Percentiles rank a stretch among this genome's conserved stretches.
Conservation (phyloP, 2,329 filamentous ascomycete species). For the Dryadomyces quercus-mongolicae region DNA sequence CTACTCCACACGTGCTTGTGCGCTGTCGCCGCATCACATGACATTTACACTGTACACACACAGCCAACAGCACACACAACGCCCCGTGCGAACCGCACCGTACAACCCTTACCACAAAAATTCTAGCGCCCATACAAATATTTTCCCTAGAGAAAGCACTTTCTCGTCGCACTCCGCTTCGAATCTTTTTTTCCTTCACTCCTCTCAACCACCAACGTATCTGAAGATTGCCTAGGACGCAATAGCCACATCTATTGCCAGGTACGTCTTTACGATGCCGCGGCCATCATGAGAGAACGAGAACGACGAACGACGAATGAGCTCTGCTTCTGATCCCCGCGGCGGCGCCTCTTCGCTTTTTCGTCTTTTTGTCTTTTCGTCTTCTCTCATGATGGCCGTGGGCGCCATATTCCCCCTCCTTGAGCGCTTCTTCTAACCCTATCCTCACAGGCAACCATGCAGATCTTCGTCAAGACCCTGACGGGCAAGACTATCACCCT, state of each 20-base stretch:
- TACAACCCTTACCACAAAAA: not conserved
- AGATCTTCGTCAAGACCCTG: constrained; percentile 73
- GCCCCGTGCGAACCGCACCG: not conserved
- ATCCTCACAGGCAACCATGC: constrained; percentile 50
- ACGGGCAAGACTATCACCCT: constrained; percentile 99
- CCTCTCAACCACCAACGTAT: constrained; percentile 9
- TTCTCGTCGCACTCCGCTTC: too few relatives aligned
- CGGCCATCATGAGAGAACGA: not conserved
- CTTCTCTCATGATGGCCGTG: not conserved
- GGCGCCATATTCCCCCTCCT: not conserved
- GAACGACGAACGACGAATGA: not conserved
- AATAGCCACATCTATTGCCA: constrained; percentile 15
- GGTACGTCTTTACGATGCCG: constrained; percentile 14
- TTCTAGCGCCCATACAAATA: not conserved
- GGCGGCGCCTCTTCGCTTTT: not conserved
- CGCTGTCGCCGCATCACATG: not conserved
- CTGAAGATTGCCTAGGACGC: constrained; percentile 17
- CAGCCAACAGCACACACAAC: not conserved
- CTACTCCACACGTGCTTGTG: not conserved
- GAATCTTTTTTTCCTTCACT: constrained; percentile 1
- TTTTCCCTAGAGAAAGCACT: not conserved
- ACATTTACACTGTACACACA: not conserved
- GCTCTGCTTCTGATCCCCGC: not conserved
- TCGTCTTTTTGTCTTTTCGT: not conserved
- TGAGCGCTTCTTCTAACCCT: constrained; percentile 21